Percentiles rank a stretch among this genome's conserved stretches.
Conservation (phyloP, 2,329 filamentous ascomycete genomes). For the Apiospora kogelbergensis region DNA sequence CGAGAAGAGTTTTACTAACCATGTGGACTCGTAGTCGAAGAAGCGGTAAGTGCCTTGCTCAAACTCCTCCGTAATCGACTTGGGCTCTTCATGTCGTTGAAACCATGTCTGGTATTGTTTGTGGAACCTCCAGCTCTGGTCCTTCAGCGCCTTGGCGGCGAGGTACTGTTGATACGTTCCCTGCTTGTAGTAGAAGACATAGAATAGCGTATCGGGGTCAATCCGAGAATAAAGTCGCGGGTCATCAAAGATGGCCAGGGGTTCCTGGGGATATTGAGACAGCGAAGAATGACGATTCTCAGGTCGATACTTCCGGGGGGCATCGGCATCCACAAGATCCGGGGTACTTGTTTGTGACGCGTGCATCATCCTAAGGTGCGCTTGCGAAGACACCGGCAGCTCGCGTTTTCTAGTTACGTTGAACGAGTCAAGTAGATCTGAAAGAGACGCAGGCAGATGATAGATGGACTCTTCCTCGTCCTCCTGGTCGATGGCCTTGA, state of each 20-base stretch:
- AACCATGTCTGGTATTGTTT: conserved; percentile 99
- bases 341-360: conserved; percentile 73
- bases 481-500: conserved; percentile 44
- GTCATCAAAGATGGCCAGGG: conserved; percentile 89
- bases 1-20: conserved; percentile 57
- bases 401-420: conserved; percentile 76
- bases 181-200: conserved; percentile 98
- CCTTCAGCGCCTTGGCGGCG: conserved; percentile 94
- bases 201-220: conserved; percentile 95
- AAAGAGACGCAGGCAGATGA: conserved; percentile 83
- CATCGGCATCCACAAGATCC: conserved; percentile 75
- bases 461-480: conserved; percentile 73
- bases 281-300: conserved; percentile 74
- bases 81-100: conserved; percentile 95
- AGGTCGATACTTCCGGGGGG: conserved; percentile 80
- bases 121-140: conserved; percentile 98
- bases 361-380: conserved; percentile 72
- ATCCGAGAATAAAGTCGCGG: conserved; percentile 83
- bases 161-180: conserved; percentile 94
- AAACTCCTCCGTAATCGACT: conserved; percentile 97
- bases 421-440: conserved; percentile 88
- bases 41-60: conserved; percentile 99
- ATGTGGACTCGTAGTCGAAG: conserved; percentile 99
- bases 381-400: conserved; percentile 59
- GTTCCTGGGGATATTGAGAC: conserved; percentile 87